Conservation (phyloP, 2,329 filamentous ascomycete species). For the Penicillium sp. region DNA sequence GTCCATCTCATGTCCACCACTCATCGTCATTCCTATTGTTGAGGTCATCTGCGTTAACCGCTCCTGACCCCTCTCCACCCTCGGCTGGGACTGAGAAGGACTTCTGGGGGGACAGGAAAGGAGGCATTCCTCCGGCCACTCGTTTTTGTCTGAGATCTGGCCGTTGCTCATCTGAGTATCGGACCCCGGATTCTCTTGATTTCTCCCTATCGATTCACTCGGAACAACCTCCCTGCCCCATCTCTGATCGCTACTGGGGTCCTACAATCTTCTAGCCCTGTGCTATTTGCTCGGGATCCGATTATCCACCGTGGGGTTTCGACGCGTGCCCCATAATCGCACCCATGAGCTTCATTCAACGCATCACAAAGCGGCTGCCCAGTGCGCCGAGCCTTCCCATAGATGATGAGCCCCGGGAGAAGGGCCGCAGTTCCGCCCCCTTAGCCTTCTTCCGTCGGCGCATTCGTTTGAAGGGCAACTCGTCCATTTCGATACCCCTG, state of each 20-base stretch:
- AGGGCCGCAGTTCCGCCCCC: constrained; percentile 47
- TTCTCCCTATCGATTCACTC: constrained; percentile 5
- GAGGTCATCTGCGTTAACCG: constrained; percentile 24
- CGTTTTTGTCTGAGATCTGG: constrained; percentile 31
- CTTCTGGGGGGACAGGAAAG: constrained; percentile 36
- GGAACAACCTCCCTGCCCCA: neutral
- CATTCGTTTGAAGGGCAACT: constrained; percentile 86
- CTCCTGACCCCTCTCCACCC: constrained; percentile 27
- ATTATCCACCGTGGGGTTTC: constrained; percentile 19
- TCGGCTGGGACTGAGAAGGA: constrained; percentile 30
- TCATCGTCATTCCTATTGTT: constrained; percentile 26
- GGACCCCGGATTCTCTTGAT: constrained; percentile 13
- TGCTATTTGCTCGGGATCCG: constrained; percentile 22
- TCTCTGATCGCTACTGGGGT: constrained; percentile 10
- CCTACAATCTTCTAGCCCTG: constrained; percentile 12
- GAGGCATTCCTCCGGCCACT: constrained; percentile 46
- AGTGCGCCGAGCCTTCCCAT: constrained; percentile 47
- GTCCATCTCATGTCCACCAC: constrained; percentile 30
- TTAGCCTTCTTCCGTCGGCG: constrained; percentile 83
- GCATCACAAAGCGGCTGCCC: constrained; percentile 54
- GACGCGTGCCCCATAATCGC: constrained; percentile 30
- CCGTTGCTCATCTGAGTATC: constrained; percentile 1
- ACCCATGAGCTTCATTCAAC: constrained; percentile 56
- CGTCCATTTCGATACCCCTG: constrained; percentile 85
- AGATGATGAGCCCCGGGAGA: constrained; percentile 48